Conservation (phyloP, 1,284 basidiomycete species). For the Ceratobasidium papillatum region DNA sequence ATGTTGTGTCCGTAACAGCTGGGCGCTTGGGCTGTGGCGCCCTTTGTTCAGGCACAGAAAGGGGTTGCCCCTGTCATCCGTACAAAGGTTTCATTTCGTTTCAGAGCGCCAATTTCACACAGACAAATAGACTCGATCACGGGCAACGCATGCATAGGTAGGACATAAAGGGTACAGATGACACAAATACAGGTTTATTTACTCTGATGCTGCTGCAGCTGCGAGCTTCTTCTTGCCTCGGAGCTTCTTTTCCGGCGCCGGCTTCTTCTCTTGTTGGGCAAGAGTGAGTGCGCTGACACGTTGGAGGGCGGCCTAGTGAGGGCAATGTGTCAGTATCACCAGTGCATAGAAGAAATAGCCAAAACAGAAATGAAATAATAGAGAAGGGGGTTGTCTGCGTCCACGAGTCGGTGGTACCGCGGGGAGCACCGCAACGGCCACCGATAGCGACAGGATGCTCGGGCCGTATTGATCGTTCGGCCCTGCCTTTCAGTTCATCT, state of each 20-base stretch:
- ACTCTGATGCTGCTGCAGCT: neutral
- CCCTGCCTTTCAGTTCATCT: slow-evolving; percentile 62
- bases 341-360: slow-evolving; percentile 44
- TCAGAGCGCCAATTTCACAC: too few relatives aligned
- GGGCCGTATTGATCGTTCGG: slow-evolving; percentile 68
- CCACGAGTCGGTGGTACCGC: slow-evolving; percentile 74
- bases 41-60: slow-evolving; percentile 18
- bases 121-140: neutral
- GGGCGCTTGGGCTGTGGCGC: slow-evolving; percentile 7
- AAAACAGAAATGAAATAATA: slow-evolving; percentile 38
- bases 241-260: slow-evolving; percentile 72
- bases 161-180: slow-evolving; percentile 11
- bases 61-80: neutral
- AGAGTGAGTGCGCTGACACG: slow-evolving; percentile 79
- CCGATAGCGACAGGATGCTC: slow-evolving; percentile 78
- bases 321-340: slow-evolving; percentile 50
- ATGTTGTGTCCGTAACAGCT: neutral
- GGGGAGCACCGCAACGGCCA: slow-evolving; percentile 64
- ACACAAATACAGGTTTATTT: neutral
- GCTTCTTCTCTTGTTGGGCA: slow-evolving; percentile 74
- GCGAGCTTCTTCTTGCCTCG: slow-evolving; percentile 75
- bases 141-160: neutral
- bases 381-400: slow-evolving; percentile 61
- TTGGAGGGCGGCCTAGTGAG: slow-evolving; percentile 74
- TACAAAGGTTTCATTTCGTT: neutral